Evolutionary conservation across 768 basidiomycete genomes (phyloP).

Genomic region (Psilocybe sp.): DNA sequence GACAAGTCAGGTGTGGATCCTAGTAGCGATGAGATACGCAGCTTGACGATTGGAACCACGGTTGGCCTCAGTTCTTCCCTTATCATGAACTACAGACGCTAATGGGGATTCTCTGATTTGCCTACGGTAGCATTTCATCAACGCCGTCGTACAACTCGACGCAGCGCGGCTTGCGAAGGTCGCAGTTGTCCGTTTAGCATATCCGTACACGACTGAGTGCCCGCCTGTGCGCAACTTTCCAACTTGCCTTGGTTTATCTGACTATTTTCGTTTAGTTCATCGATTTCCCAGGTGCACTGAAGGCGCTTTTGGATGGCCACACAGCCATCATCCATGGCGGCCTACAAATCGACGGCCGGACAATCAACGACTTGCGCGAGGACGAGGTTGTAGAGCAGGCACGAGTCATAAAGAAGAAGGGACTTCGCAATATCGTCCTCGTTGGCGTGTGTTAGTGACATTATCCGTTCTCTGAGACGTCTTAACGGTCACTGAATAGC

Average conservation of each 20-base stretch:
- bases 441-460: conserved; percentile 26
- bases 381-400: conserved; percentile 45
- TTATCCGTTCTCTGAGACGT: not conserved
- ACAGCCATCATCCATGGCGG: conserved; percentile 34
- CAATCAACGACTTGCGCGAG: conserved; percentile 34
- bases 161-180: conserved; percentile 51
- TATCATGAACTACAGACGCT: not conserved
- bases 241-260: conserved; percentile 20
- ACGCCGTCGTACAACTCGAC: conserved; percentile 60
- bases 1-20: conserved; percentile 30
- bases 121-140: conserved; percentile 47
- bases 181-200: conserved; percentile 62
- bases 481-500: not conserved
- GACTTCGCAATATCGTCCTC: conserved; percentile 25
- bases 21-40: conserved; percentile 35
- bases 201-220: conserved; percentile 54
- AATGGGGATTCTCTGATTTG: not conserved
- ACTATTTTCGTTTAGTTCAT: conserved; percentile 30
- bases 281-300: conserved; percentile 30
- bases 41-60: conserved; percentile 61
- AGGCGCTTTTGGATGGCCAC: conserved; percentile 26
- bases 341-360: conserved; percentile 38
- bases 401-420: conserved; percentile 24
- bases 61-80: conserved; percentile 21
- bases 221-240: conserved; percentile 48